phyloP scores from a whole-genome alignment of 2,329 filamentous ascomycete genomes.

The Alternaria viburni region DNA sequence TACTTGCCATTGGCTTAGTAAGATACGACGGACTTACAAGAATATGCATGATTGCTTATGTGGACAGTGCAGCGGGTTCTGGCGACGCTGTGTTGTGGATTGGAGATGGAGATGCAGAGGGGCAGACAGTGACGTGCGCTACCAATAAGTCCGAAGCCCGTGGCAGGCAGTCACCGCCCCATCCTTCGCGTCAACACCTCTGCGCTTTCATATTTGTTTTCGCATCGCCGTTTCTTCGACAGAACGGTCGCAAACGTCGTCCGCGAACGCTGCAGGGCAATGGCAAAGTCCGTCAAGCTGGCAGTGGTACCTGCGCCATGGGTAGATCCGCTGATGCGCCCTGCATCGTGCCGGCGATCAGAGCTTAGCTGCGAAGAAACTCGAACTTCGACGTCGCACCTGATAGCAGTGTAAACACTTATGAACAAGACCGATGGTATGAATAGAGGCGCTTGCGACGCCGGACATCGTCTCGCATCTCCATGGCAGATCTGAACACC shows the following conservation, averaged over 20 bases:
- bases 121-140: slow-evolving; percentile 30
- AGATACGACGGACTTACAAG: slow-evolving; percentile 31
- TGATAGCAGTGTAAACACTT: neutral
- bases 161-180: slow-evolving; percentile 19
- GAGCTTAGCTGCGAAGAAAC: neutral
- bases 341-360: slow-evolving; percentile 8
- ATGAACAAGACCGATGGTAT: neutral
- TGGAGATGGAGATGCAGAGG: slow-evolving; percentile 17
- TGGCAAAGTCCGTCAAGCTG: neutral
- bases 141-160: slow-evolving; percentile 30
- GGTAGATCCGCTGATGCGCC: slow-evolving; percentile 10
- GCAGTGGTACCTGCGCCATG: slow-evolving; percentile 11
- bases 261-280: neutral
- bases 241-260: neutral
- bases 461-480: slow-evolving; percentile 18
- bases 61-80: neutral
- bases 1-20: slow-evolving; percentile 3
- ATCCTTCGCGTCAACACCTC: neutral
- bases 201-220: neutral
- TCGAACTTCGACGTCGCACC: neutral
- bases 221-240: neutral
- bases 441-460: neutral
- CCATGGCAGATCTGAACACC: slow-evolving; percentile 12
- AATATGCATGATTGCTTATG: slow-evolving; percentile 44
- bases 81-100: slow-evolving; percentile 11